phyloP scores from a whole-genome alignment of 2,329 filamentous ascomycete species.

The Mariannaea elegans region DNA sequence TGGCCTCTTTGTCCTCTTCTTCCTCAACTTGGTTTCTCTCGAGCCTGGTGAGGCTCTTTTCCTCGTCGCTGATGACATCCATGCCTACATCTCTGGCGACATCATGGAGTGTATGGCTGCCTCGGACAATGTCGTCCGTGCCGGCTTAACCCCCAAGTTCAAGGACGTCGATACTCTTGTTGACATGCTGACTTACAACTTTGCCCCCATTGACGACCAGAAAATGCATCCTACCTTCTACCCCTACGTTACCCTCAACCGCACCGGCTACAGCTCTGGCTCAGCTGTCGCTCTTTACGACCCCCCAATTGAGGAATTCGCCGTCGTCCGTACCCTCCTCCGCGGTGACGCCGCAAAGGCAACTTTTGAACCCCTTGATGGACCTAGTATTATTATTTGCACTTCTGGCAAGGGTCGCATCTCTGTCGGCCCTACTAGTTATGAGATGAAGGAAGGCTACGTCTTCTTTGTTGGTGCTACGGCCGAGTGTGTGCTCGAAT shows the following conservation, averaged over 20 bases:
- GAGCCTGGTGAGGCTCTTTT: constrained; percentile 94
- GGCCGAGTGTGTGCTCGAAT: constrained; percentile 83
- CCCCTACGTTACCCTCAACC: constrained; percentile 84
- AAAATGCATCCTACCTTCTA: constrained; percentile 91
- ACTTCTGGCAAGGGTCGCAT: constrained; percentile 86
- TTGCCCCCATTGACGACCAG: constrained; percentile 92
- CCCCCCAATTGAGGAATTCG: constrained; percentile 96
- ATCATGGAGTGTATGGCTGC: constrained; percentile 99
- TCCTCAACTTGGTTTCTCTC: constrained; percentile 93
- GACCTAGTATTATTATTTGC: constrained; percentile 93
- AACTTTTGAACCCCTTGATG: constrained; percentile 86
- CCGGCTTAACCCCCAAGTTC: constrained; percentile 98
- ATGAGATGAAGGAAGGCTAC: constrained; percentile 77
- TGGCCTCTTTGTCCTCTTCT: constrained; percentile 94
- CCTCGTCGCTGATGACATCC: constrained; percentile 94
- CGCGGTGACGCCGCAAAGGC: constrained; percentile 78
- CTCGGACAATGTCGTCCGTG: constrained; percentile 98
- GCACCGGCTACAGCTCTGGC: constrained; percentile 79
- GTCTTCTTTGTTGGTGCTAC: constrained; percentile 89
- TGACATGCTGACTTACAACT: constrained; percentile 92
- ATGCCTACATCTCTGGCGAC: constrained; percentile 91
- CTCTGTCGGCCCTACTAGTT: constrained; percentile 81
- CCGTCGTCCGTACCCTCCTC: constrained; percentile 82
- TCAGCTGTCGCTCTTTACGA: constrained; percentile 84
- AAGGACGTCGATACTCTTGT: constrained; percentile 93